Base-by-base conservation (phyloP, 306 rosid genomes). In the Vigna hirtella region DNA sequence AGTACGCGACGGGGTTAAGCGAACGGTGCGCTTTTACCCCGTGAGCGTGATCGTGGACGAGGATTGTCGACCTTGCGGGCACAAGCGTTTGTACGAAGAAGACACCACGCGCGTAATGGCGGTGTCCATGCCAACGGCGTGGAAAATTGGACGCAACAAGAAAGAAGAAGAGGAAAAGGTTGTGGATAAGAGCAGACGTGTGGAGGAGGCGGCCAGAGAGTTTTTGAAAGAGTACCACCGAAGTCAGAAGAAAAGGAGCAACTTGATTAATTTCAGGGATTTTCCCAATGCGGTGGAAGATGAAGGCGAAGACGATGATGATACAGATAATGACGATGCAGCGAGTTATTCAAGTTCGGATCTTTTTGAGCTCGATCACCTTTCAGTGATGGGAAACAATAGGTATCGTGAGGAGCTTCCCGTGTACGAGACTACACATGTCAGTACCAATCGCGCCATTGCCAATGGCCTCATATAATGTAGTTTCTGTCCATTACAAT, bases 281-380 rank as follows among this genome's bases (percentile, higher is more conserved):
- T 70, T 81, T 38, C 71, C 77, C 7, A 36, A 73, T 0, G 64
- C 50, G 0, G 77, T 51, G 0, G 77, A 80, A 0, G 87, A 77
- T 0, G 88, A 82, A 1, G 45, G 5, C 6, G 38, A 30, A 5
- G 38, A 88, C 6, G 88, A 42, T 9, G 13, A 42, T 9, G 47
- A 42, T 42, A 42, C 13, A 1, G 89, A 86, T 0, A 90, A 85
- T 0, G 98, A 91, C 3, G 98, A 88, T 6, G 88, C 84, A 6
- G 84, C 87, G 7, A 96, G 99, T 68, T 84, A 68, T 86, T 84
- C 98, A n/a, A 96, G 99, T 85, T 93, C 97, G 9, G 99, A 96
- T 87, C 96, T 96, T 59, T 96, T 96, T 38, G 99, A 96, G 84
- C 93, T 96, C 47, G 98, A 96, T 84, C 98, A 96, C 66, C 72